These are phyloP conservation scores for Macrophomina phaseolina DNA, from an alignment of 2,329 filamentous ascomycete genomes.

Conservation along the genomic window DNA sequence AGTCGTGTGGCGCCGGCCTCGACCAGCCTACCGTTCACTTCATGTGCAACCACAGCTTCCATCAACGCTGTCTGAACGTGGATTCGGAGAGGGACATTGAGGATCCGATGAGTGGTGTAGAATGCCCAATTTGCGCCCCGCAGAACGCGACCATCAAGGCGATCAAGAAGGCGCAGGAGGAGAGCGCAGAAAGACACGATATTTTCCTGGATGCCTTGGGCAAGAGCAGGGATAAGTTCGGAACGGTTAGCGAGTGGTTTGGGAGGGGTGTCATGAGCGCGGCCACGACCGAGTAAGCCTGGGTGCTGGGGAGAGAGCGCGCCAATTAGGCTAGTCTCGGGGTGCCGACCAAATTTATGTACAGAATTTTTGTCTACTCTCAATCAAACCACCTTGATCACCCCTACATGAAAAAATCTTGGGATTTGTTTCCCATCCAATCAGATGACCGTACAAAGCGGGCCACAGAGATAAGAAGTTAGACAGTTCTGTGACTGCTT, in stretches of 20 bases:
- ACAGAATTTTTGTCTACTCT: background rate
- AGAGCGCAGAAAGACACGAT: slow-evolving; percentile 85
- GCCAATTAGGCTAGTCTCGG: background rate
- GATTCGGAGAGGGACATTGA: slow-evolving; percentile 59
- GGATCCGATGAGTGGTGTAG: slow-evolving; percentile 63
- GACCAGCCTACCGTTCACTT: slow-evolving; percentile 95
- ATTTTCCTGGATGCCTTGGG: slow-evolving; percentile 83
- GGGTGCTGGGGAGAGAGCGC: background rate
- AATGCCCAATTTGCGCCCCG: slow-evolving; percentile 84
- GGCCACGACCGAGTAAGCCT: background rate
- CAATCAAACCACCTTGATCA: too few species aligned
- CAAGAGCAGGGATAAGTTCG: slow-evolving; percentile 81
- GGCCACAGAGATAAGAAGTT: too few species aligned
- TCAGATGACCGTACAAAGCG: too few species aligned
- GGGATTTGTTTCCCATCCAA: too few species aligned
- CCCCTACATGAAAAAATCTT: too few species aligned
- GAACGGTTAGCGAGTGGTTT: slow-evolving; percentile 94
- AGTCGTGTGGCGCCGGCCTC: slow-evolving; percentile 76
- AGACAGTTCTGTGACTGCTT: too few species aligned
- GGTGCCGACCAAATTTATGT: background rate
- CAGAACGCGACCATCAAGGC: slow-evolving; percentile 88
- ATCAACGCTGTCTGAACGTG: slow-evolving; percentile 82
- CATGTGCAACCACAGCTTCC: slow-evolving; percentile 95
- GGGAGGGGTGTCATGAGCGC: slow-evolving; percentile 82
- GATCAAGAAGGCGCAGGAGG: slow-evolving; percentile 83